phyloP scores from a whole-genome alignment of 23 red algal species.

The Porphyridium purpureum region DNA sequence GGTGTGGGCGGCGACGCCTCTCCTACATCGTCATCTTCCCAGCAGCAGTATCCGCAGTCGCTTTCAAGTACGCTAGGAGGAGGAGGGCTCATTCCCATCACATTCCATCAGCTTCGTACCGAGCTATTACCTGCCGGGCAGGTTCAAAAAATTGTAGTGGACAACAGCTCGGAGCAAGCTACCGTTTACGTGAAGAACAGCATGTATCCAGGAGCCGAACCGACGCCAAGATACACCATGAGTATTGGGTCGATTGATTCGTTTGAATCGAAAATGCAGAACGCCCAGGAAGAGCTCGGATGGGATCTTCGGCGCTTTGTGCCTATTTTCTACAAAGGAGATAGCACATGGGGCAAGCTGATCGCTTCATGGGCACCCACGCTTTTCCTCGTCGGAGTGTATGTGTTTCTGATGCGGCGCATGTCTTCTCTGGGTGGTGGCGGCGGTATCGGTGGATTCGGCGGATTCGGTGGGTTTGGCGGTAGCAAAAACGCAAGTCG shows the following conservation, averaged over 20 bases:
- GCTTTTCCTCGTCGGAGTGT: constrained; percentile 52
- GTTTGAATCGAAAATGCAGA: constrained; percentile 68
- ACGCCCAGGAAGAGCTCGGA: constrained; percentile 65
- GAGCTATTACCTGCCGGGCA: constrained; percentile 42
- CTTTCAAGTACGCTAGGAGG: no score
- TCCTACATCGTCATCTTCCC: no score
- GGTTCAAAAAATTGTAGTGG: constrained; percentile 74
- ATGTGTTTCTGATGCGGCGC: constrained; percentile 42
- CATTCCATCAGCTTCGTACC: constrained; percentile 39
- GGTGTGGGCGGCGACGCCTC: no score
- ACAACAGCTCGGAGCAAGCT: constrained; percentile 66
- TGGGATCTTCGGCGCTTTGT: constrained; percentile 43
- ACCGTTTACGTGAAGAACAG: no score
- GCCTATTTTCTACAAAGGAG: constrained; percentile 59
- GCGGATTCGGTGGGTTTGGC: constrained; percentile 30
- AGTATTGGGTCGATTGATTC: constrained; percentile 67
- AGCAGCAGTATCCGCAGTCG: no score
- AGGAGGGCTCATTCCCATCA: no score
- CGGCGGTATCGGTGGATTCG: constrained; percentile 33
- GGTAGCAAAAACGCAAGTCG: constrained; percentile 21
- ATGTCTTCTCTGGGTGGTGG: constrained; percentile 44
- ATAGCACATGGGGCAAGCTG: constrained; percentile 30
- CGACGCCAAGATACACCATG: constrained; percentile 48
- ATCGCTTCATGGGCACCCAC: constrained; percentile 78
- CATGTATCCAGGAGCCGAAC: constrained; percentile 47